These are phyloP conservation scores for Hypoxylon sp. DNA, from an alignment of 2,329 filamentous ascomycete species.

Conservation along the genomic window DNA sequence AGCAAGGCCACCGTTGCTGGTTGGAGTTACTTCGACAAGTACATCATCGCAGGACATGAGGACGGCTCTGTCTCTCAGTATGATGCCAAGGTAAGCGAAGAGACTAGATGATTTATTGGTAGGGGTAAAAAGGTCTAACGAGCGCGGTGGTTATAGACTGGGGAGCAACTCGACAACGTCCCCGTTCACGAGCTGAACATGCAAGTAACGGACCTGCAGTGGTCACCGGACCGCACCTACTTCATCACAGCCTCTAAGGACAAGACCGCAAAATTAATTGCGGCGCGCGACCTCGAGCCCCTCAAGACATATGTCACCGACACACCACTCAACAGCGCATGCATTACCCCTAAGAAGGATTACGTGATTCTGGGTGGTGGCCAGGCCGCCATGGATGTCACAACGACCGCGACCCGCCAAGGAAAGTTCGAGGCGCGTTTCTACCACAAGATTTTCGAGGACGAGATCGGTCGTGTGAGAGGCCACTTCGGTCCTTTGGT, in stretches of 20 bases:
- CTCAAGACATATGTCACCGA: constrained; percentile 94
- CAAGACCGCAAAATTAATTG: constrained; percentile 90
- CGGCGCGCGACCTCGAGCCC: constrained; percentile 86
- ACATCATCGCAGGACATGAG: constrained; percentile 98
- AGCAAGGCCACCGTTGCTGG: constrained; percentile 98
- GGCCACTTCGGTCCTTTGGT: constrained; percentile 94
- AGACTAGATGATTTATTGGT: no score
- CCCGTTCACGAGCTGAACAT: constrained; percentile 87
- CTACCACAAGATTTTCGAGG: constrained; percentile 99
- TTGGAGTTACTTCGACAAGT: constrained; percentile 94
- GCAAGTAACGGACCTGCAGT: constrained; percentile 93
- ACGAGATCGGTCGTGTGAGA: constrained; percentile 96
- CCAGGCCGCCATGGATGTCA: constrained; percentile 99
- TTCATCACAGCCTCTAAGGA: constrained; percentile 99
- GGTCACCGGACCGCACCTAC: constrained; percentile 92
- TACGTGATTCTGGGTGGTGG: constrained; percentile 98
- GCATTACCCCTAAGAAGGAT: constrained; percentile 95
- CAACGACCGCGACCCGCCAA: constrained; percentile 90
- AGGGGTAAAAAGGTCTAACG: constrained; percentile 8
- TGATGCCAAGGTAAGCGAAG: constrained; percentile 81
- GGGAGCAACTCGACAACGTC: constrained; percentile 83
- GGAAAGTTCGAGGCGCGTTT: constrained; percentile 99
- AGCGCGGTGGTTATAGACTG: constrained; percentile 65
- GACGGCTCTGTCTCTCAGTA: constrained; percentile 93
- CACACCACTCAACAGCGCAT: constrained; percentile 95